Base-by-base conservation (phyloP, 169 alveolate genomes). In the Eimeria sp. region DNA sequence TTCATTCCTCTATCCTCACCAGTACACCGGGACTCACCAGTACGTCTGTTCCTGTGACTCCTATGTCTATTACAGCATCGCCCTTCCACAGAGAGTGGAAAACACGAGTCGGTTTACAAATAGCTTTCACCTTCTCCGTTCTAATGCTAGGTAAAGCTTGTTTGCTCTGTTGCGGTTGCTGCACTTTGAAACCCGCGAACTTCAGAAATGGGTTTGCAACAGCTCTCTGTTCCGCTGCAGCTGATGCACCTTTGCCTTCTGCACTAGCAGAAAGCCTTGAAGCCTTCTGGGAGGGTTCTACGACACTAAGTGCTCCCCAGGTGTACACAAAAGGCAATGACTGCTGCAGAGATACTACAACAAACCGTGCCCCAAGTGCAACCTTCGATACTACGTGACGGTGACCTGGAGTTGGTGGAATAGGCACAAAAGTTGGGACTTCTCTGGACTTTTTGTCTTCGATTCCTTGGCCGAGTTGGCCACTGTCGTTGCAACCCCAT, bases 401-500 rank as follows among this genome's bases (percentile, higher is more conserved):
- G 51, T 45, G 45, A 5, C 86, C 57, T 1, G 92, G 95, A 7
- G 94, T 73, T n/a, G 72, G 16, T 7, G 90, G 95, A 58, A 95
- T 76, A 40, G 95, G 90, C 45, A 95, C 72, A 61, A 95, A 95
- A 5, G 40, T 80, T 43, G 95, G 95, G 75, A 30, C 13, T 11
- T 95, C 97, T 65, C 95, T 30, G 7, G 83, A 75, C 61, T 91
- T 61, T 34, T 80, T 84, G 40, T 73, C 78, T 58, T 80, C 92
- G 1, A 40, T 4, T 47, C 95, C 97, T 40, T 58, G 78, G 58
- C 96, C 97, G 16, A 95, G 90, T 61, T 95, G 97, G 34, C 97
- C 97, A 57, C 93, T 82, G 57, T 95, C 97, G 87, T 95, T 95
- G 76, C 94, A 78, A 30, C 97, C 97, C 97, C 97, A 95, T 25